These are phyloP conservation scores for Colletotrichum cordylinicola DNA, from an alignment of 2,329 filamentous ascomycete species.

Conservation along the genomic window DNA sequence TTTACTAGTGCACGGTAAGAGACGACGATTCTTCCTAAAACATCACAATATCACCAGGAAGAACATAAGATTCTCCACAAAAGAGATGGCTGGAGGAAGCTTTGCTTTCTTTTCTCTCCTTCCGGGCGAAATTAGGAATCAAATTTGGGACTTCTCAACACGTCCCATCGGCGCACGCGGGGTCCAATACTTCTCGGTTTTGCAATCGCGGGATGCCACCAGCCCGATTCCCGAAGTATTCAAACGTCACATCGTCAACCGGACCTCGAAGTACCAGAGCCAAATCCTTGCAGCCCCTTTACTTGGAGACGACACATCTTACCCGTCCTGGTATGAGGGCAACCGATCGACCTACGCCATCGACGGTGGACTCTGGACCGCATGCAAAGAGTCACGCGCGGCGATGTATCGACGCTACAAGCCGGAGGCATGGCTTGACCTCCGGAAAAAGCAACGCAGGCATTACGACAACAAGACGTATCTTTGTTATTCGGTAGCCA, in stretches of 20 bases:
- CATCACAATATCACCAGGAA: too few relatives aligned
- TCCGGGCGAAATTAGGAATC: not conserved
- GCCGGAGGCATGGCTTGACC: not conserved
- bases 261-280: rapidly evolving
- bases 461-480: rapidly evolving
- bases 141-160: not conserved
- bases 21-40: too few relatives aligned
- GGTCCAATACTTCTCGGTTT: not conserved
- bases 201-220: rapidly evolving
- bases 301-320: rapidly evolving
- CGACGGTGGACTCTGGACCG: not conserved
- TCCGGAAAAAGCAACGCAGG: not conserved
- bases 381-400: not conserved
- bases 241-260: not conserved
- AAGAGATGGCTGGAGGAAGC: not conserved
- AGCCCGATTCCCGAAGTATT: rapidly evolving
- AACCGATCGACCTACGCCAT: not conserved
- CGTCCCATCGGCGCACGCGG: not conserved
- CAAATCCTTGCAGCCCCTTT: not conserved
- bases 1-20: too few relatives aligned
- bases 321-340: not conserved
- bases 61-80: too few relatives aligned
- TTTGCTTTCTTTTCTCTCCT: not conserved
- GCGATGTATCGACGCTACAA: not conserved
- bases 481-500: rapidly evolving